phyloP scores from a whole-genome alignment of 352 stramenopile genomes.

The Phytophthora rubi region DNA sequence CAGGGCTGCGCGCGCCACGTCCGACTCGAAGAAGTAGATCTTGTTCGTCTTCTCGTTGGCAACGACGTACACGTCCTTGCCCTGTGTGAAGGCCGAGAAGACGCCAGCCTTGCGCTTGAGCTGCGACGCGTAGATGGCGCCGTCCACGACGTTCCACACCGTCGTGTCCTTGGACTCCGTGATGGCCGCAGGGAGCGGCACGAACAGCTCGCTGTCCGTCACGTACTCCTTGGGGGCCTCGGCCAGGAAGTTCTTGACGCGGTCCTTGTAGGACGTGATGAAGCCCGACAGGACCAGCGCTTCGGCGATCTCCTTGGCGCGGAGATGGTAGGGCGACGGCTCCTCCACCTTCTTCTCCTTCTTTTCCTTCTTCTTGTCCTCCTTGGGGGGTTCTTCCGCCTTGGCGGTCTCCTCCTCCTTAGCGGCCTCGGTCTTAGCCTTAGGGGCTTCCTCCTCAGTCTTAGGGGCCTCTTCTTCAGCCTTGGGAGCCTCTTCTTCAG shows the following conservation, averaged over 20 bases:
- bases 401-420: conserved; percentile 34
- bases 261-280: conserved; percentile 52
- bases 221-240: conserved; percentile 45
- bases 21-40: conserved; percentile 56
- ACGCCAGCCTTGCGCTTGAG: conserved; percentile 70
- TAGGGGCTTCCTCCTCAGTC: conserved; percentile 7
- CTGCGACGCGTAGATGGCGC: conserved; percentile 43
- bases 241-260: conserved; percentile 50
- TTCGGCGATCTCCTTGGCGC: conserved; percentile 49
- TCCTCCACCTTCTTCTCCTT: conserved; percentile 34
- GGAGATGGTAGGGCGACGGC: conserved; percentile 35
- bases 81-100: conserved; percentile 58
- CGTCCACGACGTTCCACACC: conserved; percentile 46
- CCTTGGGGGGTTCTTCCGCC: conserved; percentile 13
- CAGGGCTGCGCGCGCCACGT: conserved; percentile 33
- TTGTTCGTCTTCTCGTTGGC: conserved; percentile 49
- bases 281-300: conserved; percentile 45
- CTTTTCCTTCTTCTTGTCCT: conserved; percentile 25
- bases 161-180: conserved; percentile 41
- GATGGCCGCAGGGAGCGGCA: conserved; percentile 45
- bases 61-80: conserved; percentile 63
- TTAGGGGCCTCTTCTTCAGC: conserved; percentile 24
- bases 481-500: conserved; percentile 23
- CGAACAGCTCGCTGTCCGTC: conserved; percentile 56
- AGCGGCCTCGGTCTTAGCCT: conserved; percentile 12